phyloP scores from a whole-genome alignment of 1,284 basidiomycete genomes.

The Caloboletus inedulis region DNA sequence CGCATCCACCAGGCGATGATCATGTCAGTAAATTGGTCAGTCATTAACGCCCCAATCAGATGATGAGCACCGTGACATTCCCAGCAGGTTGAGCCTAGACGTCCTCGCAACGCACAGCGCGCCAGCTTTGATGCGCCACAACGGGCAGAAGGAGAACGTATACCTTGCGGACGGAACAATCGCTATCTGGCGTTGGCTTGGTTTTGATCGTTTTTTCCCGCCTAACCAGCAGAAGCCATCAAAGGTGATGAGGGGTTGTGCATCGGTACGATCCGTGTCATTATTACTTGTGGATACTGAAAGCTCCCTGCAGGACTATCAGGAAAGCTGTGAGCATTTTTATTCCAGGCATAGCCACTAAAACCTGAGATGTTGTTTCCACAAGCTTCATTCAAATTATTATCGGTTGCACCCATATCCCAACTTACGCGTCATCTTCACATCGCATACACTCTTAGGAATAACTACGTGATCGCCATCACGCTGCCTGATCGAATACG shows the following conservation, averaged over 20 bases:
- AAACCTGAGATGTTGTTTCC: conserved; percentile 10
- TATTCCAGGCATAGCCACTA: neutral
- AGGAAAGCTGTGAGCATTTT: conserved; percentile 55
- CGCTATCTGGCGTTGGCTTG: conserved; percentile 65
- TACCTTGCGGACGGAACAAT: conserved; percentile 50
- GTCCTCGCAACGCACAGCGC: conserved; percentile 59
- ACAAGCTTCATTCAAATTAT: conserved; percentile 60
- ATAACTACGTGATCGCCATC: conserved; percentile 52
- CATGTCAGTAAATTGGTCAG: conserved; percentile 59
- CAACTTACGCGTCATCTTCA: conserved; percentile 40
- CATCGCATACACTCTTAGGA: conserved; percentile 41
- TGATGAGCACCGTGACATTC: neutral
- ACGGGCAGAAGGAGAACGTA: conserved; percentile 31
- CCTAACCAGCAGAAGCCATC: conserved; percentile 37
- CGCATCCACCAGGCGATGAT: conserved; percentile 64
- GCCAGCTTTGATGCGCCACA: conserved; percentile 50
- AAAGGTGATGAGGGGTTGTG: conserved; percentile 51
- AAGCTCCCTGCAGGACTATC: conserved; percentile 53
- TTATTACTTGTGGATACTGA: conserved; percentile 9
- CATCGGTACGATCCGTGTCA: conserved; percentile 47
- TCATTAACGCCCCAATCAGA: neutral
- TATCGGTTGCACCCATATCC: conserved; percentile 49
- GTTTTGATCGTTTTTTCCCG: conserved; percentile 63
- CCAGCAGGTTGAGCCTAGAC: conserved; percentile 55
- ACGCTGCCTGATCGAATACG: conserved; percentile 42